Conservation (phyloP, 2,329 filamentous ascomycete genomes). For the Corinectria fuckeliana region DNA sequence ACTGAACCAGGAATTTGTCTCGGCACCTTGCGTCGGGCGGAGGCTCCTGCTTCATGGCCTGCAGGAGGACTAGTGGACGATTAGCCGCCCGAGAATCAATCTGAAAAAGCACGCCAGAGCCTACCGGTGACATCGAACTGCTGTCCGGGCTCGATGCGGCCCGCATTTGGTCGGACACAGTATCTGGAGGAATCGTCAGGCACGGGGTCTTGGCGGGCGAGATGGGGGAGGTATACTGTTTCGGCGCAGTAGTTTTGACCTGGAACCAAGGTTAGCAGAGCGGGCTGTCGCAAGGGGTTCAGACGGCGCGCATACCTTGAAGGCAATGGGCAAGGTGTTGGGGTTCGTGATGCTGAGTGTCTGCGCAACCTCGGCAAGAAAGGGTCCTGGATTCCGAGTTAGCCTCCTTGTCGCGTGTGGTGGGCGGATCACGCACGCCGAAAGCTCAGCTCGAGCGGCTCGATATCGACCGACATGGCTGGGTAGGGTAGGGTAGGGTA, state of each 20-base stretch:
- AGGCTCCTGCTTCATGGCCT: conserved; percentile 97
- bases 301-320: conserved; percentile 64
- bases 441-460: conserved; percentile 91
- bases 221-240: conserved; percentile 72
- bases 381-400: conserved; percentile 60
- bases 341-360: conserved; percentile 70
- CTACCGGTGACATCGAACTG: conserved; percentile 92
- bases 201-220: conserved; percentile 19
- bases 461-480: conserved; percentile 93
- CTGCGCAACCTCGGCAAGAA: conserved; percentile 70
- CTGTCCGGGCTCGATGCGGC: conserved; percentile 88
- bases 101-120: conserved; percentile 32
- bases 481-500: too few species aligned
- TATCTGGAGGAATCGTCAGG: conserved; percentile 67
- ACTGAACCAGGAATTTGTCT: conserved; percentile 98
- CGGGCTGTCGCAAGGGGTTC: not conserved
- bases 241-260: conserved; percentile 99
- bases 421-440: conserved; percentile 69
- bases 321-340: conserved; percentile 67
- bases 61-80: conserved; percentile 75
- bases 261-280: conserved; percentile 47
- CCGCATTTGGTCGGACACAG: conserved; percentile 96
- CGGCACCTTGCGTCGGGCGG: conserved; percentile 86
- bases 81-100: conserved; percentile 20
- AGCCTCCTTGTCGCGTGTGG: conserved; percentile 23